Conservation (phyloP, 768 basidiomycete genomes). For the Inosperma sp. region DNA sequence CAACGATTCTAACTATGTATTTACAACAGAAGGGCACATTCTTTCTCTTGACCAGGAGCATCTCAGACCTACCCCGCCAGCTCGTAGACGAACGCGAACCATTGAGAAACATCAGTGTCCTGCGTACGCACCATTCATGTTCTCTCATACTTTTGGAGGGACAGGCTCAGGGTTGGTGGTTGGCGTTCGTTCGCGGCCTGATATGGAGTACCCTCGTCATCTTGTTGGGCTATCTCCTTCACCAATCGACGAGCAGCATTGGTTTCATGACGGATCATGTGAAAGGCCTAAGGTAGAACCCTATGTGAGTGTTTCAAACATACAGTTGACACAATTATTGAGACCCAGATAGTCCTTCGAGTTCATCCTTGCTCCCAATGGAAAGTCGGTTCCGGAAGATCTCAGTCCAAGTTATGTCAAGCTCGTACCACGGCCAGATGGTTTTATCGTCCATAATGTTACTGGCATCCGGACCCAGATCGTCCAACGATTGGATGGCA, state of each 20-base stretch:
- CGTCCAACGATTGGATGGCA: slow-evolving; percentile 73
- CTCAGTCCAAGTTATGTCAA: slow-evolving; percentile 63
- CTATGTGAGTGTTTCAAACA: slow-evolving; percentile 49
- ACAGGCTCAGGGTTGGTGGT: slow-evolving; percentile 47
- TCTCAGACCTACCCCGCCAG: slow-evolving; percentile 52
- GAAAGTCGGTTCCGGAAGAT: slow-evolving; percentile 58
- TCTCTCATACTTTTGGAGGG: slow-evolving; percentile 29
- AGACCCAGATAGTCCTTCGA: slow-evolving; percentile 60
- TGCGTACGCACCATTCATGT: slow-evolving; percentile 49
- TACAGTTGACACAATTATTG: background rate
- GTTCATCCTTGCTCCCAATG: slow-evolving; percentile 68
- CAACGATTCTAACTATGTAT: slow-evolving; percentile 83
- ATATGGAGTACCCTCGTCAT: slow-evolving; percentile 76
- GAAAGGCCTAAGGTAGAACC: slow-evolving; percentile 60
- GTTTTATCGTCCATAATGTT: slow-evolving; percentile 72
- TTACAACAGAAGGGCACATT: slow-evolving; percentile 94
- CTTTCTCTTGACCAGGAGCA: slow-evolving; percentile 57
- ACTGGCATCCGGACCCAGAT: slow-evolving; percentile 76
- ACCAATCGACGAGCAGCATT: slow-evolving; percentile 48
- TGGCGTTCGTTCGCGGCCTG: slow-evolving; percentile 67
- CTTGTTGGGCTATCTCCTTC: slow-evolving; percentile 54
- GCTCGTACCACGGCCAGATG: slow-evolving; percentile 55
- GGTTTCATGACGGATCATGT: slow-evolving; percentile 75
- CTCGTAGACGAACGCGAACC: slow-evolving; percentile 56
- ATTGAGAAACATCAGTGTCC: slow-evolving; percentile 73